Evolutionary conservation across 2,329 filamentous ascomycete genomes (phyloP).

Genomic region (Tolypocladium ovalisporum): DNA sequence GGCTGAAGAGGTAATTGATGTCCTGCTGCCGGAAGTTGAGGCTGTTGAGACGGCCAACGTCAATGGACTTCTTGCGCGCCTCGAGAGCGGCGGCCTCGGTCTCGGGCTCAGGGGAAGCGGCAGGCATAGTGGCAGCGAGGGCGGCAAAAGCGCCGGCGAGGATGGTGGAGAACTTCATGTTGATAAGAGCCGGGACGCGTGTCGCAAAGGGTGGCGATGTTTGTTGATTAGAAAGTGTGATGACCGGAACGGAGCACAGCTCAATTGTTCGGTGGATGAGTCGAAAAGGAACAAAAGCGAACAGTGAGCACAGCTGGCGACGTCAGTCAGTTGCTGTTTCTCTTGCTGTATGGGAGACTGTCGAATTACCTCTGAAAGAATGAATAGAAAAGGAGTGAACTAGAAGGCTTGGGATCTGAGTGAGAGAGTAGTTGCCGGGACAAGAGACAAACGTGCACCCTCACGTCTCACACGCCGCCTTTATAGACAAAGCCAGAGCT

Average conservation of each 20-base stretch:
- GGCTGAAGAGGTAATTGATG: constrained; percentile 32
- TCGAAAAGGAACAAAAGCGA: constrained; percentile 9
- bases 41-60: constrained; percentile 27
- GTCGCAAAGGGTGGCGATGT: background rate
- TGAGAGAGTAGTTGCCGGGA: background rate
- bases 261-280: constrained; percentile 7
- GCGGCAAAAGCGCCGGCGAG: constrained; percentile 33
- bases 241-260: constrained; percentile 2
- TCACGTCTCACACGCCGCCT: background rate
- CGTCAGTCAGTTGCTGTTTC: background rate
- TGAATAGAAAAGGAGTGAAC: background rate
- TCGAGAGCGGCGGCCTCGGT: constrained; percentile 20
- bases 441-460: background rate
- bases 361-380: background rate
- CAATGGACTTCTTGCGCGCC: constrained; percentile 20
- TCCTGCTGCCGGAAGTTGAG: constrained; percentile 29
- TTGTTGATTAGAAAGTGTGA: background rate
- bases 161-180: constrained; percentile 38
- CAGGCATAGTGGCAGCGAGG: constrained; percentile 31
- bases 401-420: background rate
- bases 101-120: constrained; percentile 12
- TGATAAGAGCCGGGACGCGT: constrained; percentile 12
- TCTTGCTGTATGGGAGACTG: background rate
- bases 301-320: constrained; percentile 7
- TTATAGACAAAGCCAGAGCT: background rate